Evolutionary conservation across 2,329 filamentous ascomycete genomes (phyloP).

Genomic region (Penicillium rolfsii): DNA sequence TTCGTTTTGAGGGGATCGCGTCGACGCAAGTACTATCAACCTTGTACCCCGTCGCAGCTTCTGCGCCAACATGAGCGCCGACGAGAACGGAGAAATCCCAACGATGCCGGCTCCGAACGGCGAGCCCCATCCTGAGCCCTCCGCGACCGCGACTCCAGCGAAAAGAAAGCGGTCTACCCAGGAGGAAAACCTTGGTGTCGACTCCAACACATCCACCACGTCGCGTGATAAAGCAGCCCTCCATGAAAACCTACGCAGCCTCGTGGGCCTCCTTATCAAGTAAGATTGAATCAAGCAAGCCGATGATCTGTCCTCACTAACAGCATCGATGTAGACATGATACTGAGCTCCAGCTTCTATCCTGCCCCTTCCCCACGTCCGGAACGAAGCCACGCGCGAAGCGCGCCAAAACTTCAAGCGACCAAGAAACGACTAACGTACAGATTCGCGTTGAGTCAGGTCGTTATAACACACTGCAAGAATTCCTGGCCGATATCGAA

Average conservation of each 20-base stretch:
- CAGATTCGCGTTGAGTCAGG: slow-evolving; percentile 43
- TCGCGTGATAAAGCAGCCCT: slow-evolving; percentile 38
- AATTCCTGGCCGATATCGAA: slow-evolving; percentile 49
- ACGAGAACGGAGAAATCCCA: slow-evolving; percentile 38
- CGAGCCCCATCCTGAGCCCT: slow-evolving; percentile 37
- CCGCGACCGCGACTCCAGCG: slow-evolving; percentile 39
- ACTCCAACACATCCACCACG: slow-evolving; percentile 28
- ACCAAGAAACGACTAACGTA: slow-evolving; percentile 42
- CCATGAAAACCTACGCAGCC: slow-evolving; percentile 41
- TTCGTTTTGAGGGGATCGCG: slow-evolving; percentile 22
- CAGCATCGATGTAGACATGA: slow-evolving; percentile 41
- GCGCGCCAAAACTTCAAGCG: slow-evolving; percentile 46
- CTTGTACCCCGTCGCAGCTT: slow-evolving; percentile 29
- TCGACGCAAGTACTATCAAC: slow-evolving; percentile 20
- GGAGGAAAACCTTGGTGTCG: slow-evolving; percentile 35
- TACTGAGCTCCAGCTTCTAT: slow-evolving; percentile 48
- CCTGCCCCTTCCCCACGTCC: slow-evolving; percentile 43
- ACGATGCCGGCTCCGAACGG: slow-evolving; percentile 41
- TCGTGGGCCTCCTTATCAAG: slow-evolving; percentile 38
- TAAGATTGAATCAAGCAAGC: slow-evolving; percentile 28
- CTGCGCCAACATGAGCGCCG: slow-evolving; percentile 41
- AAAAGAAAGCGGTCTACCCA: slow-evolving; percentile 49
- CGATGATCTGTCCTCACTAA: slow-evolving; percentile 23
- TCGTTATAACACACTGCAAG: slow-evolving; percentile 46
- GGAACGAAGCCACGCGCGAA: slow-evolving; percentile 47